Conservation (phyloP, 2,329 filamentous ascomycete genomes). For the Penicillium sp. region DNA sequence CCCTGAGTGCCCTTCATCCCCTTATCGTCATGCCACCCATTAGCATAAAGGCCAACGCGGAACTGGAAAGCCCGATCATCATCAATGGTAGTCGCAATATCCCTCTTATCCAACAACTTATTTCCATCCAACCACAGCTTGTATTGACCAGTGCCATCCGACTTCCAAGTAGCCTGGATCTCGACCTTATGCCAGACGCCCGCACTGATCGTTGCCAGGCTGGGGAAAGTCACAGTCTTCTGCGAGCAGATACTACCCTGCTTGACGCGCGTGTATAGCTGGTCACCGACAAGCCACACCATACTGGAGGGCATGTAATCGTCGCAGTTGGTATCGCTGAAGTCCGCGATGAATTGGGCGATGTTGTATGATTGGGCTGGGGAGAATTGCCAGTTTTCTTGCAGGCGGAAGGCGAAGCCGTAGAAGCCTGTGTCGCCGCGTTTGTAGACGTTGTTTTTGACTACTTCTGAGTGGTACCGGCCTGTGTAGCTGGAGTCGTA, state of each 20-base stretch:
- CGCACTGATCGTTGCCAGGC: conserved; percentile 42
- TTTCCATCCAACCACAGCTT: conserved; percentile 52
- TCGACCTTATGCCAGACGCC: conserved; percentile 51
- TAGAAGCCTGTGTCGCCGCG: conserved; percentile 51
- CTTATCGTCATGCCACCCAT: conserved; percentile 50
- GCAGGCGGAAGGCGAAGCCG: conserved; percentile 53
- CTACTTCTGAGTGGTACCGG: conserved; percentile 53
- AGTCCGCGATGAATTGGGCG: conserved; percentile 55
- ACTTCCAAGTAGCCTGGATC: conserved; percentile 50
- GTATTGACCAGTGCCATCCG: conserved; percentile 46
- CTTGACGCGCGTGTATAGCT: conserved; percentile 49
- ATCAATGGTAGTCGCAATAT: conserved; percentile 48
- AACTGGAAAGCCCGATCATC: conserved; percentile 50
- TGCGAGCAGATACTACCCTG: conserved; percentile 42
- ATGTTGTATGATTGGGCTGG: conserved; percentile 50
- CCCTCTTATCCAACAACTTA: conserved; percentile 45
- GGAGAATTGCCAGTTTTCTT: conserved; percentile 48
- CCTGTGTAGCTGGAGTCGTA: conserved; percentile 45
- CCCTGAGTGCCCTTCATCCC: conserved; percentile 43
- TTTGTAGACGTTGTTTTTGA: conserved; percentile 47
- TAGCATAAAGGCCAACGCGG: conserved; percentile 51
- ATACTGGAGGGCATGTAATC: conserved; percentile 53
- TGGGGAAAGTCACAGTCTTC: conserved; percentile 33
- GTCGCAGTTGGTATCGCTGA: conserved; percentile 46
- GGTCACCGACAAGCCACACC: conserved; percentile 49